A percentile compares a stretch with the other conserved stretches of the same genome.
These are phyloP conservation scores for Euphorbia celastroides DNA, from an alignment of 441 rosid genomes.

Conservation along the genomic window DNA sequence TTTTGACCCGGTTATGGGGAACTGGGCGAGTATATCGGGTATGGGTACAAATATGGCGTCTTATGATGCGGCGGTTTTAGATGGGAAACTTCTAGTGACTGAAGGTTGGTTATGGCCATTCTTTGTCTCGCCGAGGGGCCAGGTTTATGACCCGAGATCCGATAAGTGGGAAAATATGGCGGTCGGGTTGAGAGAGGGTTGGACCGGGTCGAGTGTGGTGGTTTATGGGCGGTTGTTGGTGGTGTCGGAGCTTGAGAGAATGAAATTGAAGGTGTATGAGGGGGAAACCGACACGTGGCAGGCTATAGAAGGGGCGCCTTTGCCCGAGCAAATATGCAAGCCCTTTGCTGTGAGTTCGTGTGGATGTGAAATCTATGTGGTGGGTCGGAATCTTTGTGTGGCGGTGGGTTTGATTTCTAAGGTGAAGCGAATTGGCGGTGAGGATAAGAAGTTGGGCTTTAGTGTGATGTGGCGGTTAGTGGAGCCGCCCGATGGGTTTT, in stretches of 20 bases:
- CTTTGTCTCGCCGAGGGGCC: slow-evolving; percentile 79
- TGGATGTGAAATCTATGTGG: slow-evolving; percentile 57
- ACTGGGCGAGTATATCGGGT: slow-evolving; percentile 51
- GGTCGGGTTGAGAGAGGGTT: slow-evolving; percentile 76
- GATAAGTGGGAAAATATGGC: slow-evolving; percentile 82
- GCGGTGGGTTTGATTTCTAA: slow-evolving; percentile 66
- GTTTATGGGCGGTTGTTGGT: slow-evolving; percentile 64
- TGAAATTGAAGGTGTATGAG: slow-evolving; percentile 88
- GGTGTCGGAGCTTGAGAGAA: slow-evolving; percentile 78
- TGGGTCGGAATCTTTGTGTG: slow-evolving; percentile 65
- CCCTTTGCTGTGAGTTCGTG: slow-evolving; percentile 76
- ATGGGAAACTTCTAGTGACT: slow-evolving; percentile 78
- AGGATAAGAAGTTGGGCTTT: slow-evolving; percentile 41
- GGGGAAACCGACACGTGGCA: slow-evolving; percentile 66
- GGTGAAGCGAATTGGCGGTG: slow-evolving; percentile 24
- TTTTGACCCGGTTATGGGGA: slow-evolving; percentile 60
- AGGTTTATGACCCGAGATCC: slow-evolving; percentile 66
- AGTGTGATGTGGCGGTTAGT: slow-evolving; percentile 67
- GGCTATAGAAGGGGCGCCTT: slow-evolving; percentile 59
- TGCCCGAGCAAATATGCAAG: slow-evolving; percentile 80
- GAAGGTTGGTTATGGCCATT: slow-evolving; percentile 99
- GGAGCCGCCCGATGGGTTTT: slow-evolving; percentile 51
- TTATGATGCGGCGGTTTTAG: slow-evolving; percentile 76
- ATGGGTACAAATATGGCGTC: slow-evolving; percentile 86
- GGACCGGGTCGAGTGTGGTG: slow-evolving; percentile 93